Evolutionary conservation across 129 eudicot species (phyloP), one percentile per base, ranked within the genome.

Genomic region (Oenanthe sinensis): DNA sequence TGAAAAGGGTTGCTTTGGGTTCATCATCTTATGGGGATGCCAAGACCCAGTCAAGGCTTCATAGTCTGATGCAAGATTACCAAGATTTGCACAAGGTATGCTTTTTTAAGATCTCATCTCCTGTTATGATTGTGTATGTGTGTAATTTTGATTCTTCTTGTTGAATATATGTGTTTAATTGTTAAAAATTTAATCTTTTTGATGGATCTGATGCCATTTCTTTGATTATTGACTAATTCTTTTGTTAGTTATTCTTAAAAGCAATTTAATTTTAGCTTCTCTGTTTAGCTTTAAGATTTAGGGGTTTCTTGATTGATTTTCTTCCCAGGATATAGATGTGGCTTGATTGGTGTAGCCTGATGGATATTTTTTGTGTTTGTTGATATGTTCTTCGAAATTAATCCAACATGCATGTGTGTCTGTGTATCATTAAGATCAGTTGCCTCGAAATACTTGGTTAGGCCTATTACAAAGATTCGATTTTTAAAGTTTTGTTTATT

Each of bases 51-150:
- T 75, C 83, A 33, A 92, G 83, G 89, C 88, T 88, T 81, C 96
- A 90, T 77, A 79, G 81, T 60, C 91, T 92, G 80, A 44, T 90
- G 82, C 97, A 92, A 74, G 96, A 92, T 71, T 92, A 83, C 52
- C 83, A 79, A 13, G 96, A 90, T 46, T 75, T 92, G 82, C 82
- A 86, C 28, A 88, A 85, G 87, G 97, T 92, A 78, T 76, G 48
- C 16, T 47, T 19, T 75, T 40, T 52, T 16, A 55, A 73, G 81
- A 75, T 82, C 75, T 75, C 19, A 75, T 60, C 4, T n/a, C 5
- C 37, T 20, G 78, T 52, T 50, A 40, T 40, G 71, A 12, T 43
- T 48, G 45, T 78, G 71, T 17, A 45, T 48, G 45, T 78, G 70
- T 74, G 39, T 76, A 40, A 52, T 78, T 50, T 67, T 55, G 9